Conservation (phyloP, 2,329 filamentous ascomycete species). For the Septoria petroselini region DNA sequence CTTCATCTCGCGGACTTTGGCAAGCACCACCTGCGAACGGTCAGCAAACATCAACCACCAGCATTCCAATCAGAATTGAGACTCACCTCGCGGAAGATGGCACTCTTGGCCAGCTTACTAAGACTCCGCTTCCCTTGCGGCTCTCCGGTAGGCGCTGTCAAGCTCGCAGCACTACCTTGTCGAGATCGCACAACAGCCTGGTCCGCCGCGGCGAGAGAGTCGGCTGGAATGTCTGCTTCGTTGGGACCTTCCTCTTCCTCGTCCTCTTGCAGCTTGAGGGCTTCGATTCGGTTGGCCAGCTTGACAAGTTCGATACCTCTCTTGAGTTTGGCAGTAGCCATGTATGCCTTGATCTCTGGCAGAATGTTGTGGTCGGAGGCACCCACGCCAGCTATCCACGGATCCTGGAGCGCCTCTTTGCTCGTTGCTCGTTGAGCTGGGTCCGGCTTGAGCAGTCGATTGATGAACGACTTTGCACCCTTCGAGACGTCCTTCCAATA, state of each 20-base stretch:
- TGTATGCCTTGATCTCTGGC: slow-evolving; percentile 92
- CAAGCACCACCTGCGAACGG: slow-evolving; percentile 58
- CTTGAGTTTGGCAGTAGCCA: slow-evolving; percentile 84
- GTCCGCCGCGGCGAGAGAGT: slow-evolving; percentile 57
- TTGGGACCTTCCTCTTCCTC: slow-evolving; percentile 68
- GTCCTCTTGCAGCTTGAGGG: slow-evolving; percentile 89
- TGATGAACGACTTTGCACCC: slow-evolving; percentile 94
- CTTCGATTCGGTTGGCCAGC: slow-evolving; percentile 90
- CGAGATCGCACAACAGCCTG: slow-evolving; percentile 33
- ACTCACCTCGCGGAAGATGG: slow-evolving; percentile 84
- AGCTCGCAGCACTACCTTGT: slow-evolving; percentile 17
- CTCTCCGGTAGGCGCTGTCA: slow-evolving; percentile 29
- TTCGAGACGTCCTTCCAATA: slow-evolving; percentile 98
- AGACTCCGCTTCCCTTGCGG: slow-evolving; percentile 51
- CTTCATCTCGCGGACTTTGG: slow-evolving; percentile 90
- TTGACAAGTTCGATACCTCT: slow-evolving; percentile 96
- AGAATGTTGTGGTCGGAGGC: slow-evolving; percentile 95
- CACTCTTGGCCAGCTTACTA: slow-evolving; percentile 58
- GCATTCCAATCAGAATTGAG: not conserved
- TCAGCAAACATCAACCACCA: slow-evolving; percentile 12
- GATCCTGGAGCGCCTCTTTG: slow-evolving; percentile 32
- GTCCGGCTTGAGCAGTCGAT: slow-evolving; percentile 72
- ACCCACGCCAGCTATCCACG: slow-evolving; percentile 84
- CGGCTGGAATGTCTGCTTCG: slow-evolving; percentile 59
- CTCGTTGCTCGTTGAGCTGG: slow-evolving; percentile 75